phyloP scores from a whole-genome alignment of 129 eudicot species.

The Artemisia annua region DNA sequence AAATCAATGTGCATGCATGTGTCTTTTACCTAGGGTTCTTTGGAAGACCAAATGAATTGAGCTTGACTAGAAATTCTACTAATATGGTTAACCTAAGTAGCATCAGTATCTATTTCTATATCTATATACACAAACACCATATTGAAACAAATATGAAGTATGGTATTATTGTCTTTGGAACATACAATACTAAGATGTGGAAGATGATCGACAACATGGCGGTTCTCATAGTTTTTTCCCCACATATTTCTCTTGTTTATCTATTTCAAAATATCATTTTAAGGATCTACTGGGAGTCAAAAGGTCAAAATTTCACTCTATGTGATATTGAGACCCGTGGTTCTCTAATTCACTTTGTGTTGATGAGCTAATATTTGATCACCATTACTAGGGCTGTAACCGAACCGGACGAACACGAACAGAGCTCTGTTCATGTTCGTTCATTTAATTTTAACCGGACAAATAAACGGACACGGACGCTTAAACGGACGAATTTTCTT shows the following conservation, averaged over 20 bases:
- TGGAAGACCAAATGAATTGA: conserved; percentile 26
- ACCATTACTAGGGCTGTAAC: no score
- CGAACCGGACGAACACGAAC: no score
- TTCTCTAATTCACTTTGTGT: no score
- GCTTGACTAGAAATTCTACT: conserved; percentile 24
- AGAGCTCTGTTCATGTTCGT: no score
- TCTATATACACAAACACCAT: background rate
- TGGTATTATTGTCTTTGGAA: conserved; percentile 3
- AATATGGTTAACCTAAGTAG: background rate
- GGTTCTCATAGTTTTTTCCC: conserved; percentile 16
- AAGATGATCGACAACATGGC: conserved; percentile 15
- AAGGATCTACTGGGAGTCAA: background rate
- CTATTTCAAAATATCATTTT: background rate
- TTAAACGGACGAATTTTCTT: no score
- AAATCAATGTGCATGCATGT: conserved; percentile 37
- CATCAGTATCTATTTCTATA: no score
- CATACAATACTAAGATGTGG: conserved; percentile 3
- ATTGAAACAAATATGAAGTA: background rate
- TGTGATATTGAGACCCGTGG: no score
- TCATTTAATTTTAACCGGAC: no score
- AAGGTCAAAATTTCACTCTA: background rate
- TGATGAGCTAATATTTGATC: no score
- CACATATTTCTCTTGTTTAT: background rate
- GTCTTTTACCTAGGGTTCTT: conserved; percentile 27
- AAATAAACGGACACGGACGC: no score